phyloP scores from a whole-genome alignment of 2,329 filamentous ascomycete genomes.

The Curvularia lunata region DNA sequence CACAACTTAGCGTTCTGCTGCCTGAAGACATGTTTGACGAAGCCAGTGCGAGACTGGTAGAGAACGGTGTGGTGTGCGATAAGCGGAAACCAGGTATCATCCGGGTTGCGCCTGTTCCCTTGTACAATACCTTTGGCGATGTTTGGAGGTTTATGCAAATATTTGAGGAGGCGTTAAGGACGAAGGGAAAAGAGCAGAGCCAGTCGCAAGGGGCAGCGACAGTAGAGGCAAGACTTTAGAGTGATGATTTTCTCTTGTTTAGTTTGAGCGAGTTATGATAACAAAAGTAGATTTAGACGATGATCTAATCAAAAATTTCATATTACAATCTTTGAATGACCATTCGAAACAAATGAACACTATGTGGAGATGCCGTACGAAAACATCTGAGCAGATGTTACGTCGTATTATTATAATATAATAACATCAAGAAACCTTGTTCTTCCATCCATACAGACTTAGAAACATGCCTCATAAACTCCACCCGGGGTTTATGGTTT shows the following conservation, averaged over 20 bases:
- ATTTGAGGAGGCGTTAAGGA: constrained; percentile 54
- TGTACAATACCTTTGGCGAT: constrained; percentile 83
- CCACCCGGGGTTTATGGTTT: too few relatives aligned
- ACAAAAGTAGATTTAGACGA: not conserved
- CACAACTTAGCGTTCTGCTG: constrained; percentile 79
- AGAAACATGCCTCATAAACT: too few relatives aligned
- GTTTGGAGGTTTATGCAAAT: constrained; percentile 57
- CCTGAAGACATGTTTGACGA: constrained; percentile 70
- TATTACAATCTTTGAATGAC: too few relatives aligned
- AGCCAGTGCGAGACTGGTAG: constrained; percentile 69
- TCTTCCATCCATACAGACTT: too few relatives aligned
- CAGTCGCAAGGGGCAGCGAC: constrained; percentile 1
- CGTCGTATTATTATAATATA: too few relatives aligned
- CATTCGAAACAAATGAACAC: too few relatives aligned
- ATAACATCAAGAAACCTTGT: too few relatives aligned
- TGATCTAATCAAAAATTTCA: too few relatives aligned
- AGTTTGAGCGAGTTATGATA: not conserved
- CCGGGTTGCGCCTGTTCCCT: constrained; percentile 78
- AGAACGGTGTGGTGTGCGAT: constrained; percentile 76
- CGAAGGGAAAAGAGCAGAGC: constrained; percentile 13
- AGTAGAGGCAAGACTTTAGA: constrained; percentile 21
- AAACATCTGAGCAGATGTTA: too few relatives aligned
- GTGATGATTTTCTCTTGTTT: not conserved
- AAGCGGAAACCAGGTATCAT: constrained; percentile 87
- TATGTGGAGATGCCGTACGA: too few relatives aligned